Base-by-base conservation (phyloP, 225 moss, liverwort and hornwort species). In the Takakia lepidozioides region DNA sequence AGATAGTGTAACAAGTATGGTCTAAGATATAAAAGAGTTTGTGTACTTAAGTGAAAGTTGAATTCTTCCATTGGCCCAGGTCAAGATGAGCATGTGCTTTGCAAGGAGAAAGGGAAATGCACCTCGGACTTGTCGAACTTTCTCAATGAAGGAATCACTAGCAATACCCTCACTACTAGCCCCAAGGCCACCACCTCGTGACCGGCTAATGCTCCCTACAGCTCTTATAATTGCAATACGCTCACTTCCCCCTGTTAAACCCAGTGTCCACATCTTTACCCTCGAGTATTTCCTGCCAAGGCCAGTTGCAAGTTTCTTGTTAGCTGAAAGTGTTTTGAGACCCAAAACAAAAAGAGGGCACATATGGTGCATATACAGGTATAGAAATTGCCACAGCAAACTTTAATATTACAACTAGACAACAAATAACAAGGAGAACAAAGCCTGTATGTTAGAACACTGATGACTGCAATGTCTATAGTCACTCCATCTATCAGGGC, bases 171-270 rank as follows among this genome's bases (percentile, higher is more conserved):
- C 95, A 27, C 90, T 69, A 53, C 56, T 23, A 47, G 68, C 10
- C 38, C 71, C 69, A 46, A 87, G 26, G 22, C 88, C 88, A 61
- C 77, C 73, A 38, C 74, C 77, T 48, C 71, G 75, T 32, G 77
- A 76, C 61, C 85, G 73, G 51, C 87, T 83, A 55, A 91, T 98
- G 46, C 51, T 52, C 67, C 91, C 95, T 29, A 74, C 63, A 43
- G 95, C 90, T 78, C 95, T 73, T 65, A 98, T 58, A n/a, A 98
- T 82, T 55, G 95, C 95, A 64, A 98, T 83, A 56, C 91, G 79
- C 42, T 78, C 63, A 38, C 82, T 47, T 50, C 91, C 46, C 72
- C 95, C 87, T 43, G 81, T 68, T 48, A 98, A 48, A 20, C 73
- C 85, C 55, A 98, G 70, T 57, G 95, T 85, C 87, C 87, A 87